Base-by-base conservation (phyloP, 495 filamentous ascomycete genomes). In the Xylaria intraflava region DNA sequence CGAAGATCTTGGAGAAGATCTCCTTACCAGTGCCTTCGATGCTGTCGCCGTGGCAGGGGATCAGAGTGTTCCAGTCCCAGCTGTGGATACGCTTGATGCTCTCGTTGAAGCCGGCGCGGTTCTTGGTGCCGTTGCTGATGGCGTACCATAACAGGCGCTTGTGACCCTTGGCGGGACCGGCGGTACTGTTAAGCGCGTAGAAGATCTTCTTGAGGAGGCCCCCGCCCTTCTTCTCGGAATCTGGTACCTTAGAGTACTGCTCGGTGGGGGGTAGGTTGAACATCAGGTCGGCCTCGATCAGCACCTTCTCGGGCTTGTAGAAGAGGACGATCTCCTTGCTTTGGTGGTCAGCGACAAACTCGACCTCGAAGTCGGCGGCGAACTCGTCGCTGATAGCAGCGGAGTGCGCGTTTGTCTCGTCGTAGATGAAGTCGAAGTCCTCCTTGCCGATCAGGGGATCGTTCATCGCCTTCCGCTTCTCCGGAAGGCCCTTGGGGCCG, bases 1-100 rank as follows among this genome's bases (percentile, higher is more conserved):
- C 83, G 72, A 95, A 88, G 10, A 95, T 78, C 69, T 87, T 88
- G 67, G 79, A 71, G 55, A 90, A 98, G 29, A 93, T 72, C 8
- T 73, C 82, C 72, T 89, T 93, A 26, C 79, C 90, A 33, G 79
- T 79, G 17, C 70, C 82, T 67, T 90, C 85, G 55, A 96, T 84
- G 26, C 87, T 83, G 76, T 98, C 93, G 8, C 93, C 93, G 75
- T 98, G 93, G 65, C 91, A 96, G 1, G 90, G 89, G 62, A 97
- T 83, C 55, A 98, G 78, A 17, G 82, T 85, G 56, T 90, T 84
- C 61, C 95, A 91, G 55, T 92, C 87, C 92, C 92, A 98, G 36
- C 62, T 63, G 26, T 77, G 73, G 56, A 98, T 94, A 55, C 80
- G 74, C 56, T 65, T 64, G 29, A 88, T 71, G 56, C 85, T 88